Base-by-base conservation (phyloP, 192 early-diverging fungal genomes). In the Podila epicladia region DNA sequence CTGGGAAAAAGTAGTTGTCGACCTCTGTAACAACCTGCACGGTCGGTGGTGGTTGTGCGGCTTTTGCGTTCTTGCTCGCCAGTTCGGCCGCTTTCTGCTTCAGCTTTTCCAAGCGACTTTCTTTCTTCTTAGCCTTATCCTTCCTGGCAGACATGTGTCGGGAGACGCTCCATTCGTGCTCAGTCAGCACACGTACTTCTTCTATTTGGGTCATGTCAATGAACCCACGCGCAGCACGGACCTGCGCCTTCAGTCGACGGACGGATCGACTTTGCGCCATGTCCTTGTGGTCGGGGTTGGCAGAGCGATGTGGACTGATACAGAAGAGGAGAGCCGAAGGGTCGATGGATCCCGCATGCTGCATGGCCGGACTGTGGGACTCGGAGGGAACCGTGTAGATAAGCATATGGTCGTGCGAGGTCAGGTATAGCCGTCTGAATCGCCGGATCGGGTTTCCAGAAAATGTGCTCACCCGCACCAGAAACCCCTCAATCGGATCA, bases 341-440 rank as follows among this genome's bases (percentile, higher is more conserved):
- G 28, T 75, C 70, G 48, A 72, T 83, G 2, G 55, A n/a, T 67
- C 48, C 65, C 5, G 73, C 61, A 22, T 71, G 58, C n/a, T 62
- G 65, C 71, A 75, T 72, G 11, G 51, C 62, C 11, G 83, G 83
- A n/a, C 71, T 74, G 63, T 73, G 73, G 12, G 77, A 53, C 32
- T 58, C 15, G 15, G 63, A 72, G 12, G 76, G 77, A 15, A 75
- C 48, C 5, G 75, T 68, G 31, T 78, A 84, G n/a, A 84, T 69
- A 17, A 84, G 35, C 58, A 78, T 61, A 41, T 84, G 61, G 71
- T 84, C 77, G 61, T 84, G 83, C n/a, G 76, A 70, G 20, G 83
- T 73, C 51, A 84, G 62, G 32, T 84, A 84, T 8, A 84, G 67
- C 33, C 77, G 38, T 55, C 72, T 49, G 61, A 72, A 79, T 20